Conservation (phyloP, 75 land plant genomes). For the Azolla pinnata region DNA sequence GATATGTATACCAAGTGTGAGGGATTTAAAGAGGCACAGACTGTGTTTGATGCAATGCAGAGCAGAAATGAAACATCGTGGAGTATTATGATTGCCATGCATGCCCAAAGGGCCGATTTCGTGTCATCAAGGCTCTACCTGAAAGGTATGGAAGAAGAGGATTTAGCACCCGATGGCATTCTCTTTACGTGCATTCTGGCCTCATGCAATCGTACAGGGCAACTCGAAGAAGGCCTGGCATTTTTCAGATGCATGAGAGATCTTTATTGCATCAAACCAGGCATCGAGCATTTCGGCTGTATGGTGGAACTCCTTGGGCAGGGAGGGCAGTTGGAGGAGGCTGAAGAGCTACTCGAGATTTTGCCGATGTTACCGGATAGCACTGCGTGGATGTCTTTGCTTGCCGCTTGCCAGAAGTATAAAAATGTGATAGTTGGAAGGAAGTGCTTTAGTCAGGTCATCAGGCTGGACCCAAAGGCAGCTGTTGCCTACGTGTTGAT, state of each 20-base stretch:
- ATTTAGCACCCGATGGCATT: conserved; percentile 36
- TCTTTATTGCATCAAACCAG: conserved; percentile 22
- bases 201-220: conserved; percentile 41
- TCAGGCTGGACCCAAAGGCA: conserved; percentile 34
- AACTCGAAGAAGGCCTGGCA: conserved; percentile 30
- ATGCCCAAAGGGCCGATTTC: conserved; percentile 27
- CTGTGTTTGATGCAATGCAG: conserved; percentile 41
- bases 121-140: conserved; percentile 33
- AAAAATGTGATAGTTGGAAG: conserved; percentile 27
- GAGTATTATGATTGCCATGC: conserved; percentile 50
- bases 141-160: conserved; percentile 23
- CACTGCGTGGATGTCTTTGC: conserved; percentile 35
- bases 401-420: conserved; percentile 33
- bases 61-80: conserved; percentile 43
- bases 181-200: conserved; percentile 32
- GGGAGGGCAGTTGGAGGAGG: conserved; percentile 38
- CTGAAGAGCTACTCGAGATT: conserved; percentile 27
- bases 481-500: conserved; percentile 32
- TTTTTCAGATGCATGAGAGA: conserved; percentile 28
- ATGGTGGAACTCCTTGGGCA: conserved; percentile 49
- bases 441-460: conserved; percentile 18
- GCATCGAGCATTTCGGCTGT: conserved; percentile 45
- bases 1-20: conserved; percentile 63
- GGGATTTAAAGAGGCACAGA: conserved; percentile 31
- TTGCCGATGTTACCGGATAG: conserved; percentile 41